phyloP scores from a whole-genome alignment of 1,139 yeast species.

The Taphrina flavorubra region DNA sequence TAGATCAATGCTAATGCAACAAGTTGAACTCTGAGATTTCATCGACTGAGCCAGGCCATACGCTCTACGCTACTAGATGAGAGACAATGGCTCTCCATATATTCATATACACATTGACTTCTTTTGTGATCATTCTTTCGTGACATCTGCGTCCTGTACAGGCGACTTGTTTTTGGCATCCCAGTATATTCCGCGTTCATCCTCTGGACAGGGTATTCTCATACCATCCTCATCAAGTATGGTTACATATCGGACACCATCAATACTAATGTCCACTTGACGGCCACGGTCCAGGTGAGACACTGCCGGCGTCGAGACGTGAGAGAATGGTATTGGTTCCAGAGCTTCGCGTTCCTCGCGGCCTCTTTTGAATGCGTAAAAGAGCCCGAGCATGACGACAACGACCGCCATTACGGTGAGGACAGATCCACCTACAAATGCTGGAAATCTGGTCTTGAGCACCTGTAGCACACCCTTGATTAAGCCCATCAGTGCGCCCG shows the following conservation, averaged over 20 bases:
- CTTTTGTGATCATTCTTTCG: no score
- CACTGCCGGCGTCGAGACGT: not conserved
- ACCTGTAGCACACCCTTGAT: slow-evolving; percentile 34
- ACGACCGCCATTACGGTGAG: slow-evolving; percentile 35
- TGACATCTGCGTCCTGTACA: no score
- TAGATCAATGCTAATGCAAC: no score
- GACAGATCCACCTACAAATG: slow-evolving; percentile 37
- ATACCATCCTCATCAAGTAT: slow-evolving; percentile 35
- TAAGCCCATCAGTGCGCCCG: slow-evolving; percentile 36
- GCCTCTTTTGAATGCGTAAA: slow-evolving; percentile 33
- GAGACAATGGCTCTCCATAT: not conserved
- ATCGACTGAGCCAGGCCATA: not conserved
- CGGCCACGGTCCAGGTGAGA: slow-evolving; percentile 6
- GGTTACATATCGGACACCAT: slow-evolving; percentile 28
- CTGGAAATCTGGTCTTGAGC: slow-evolving; percentile 32
- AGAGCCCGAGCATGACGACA: slow-evolving; percentile 34
- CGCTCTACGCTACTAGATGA: not conserved
- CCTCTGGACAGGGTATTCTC: slow-evolving; percentile 31
- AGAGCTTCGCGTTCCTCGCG: slow-evolving; percentile 36
- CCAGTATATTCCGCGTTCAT: slow-evolving; percentile 25
- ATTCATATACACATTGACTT: no score
- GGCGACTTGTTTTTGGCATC: slow-evolving; percentile 3
- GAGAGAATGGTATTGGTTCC: slow-evolving; percentile 5
- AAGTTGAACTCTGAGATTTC: no score
- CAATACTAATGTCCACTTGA: slow-evolving; percentile 25